These are phyloP conservation scores for Casuarina equisetifolia DNA, from an alignment of 306 rosid genomes.

Conservation along the genomic window DNA sequence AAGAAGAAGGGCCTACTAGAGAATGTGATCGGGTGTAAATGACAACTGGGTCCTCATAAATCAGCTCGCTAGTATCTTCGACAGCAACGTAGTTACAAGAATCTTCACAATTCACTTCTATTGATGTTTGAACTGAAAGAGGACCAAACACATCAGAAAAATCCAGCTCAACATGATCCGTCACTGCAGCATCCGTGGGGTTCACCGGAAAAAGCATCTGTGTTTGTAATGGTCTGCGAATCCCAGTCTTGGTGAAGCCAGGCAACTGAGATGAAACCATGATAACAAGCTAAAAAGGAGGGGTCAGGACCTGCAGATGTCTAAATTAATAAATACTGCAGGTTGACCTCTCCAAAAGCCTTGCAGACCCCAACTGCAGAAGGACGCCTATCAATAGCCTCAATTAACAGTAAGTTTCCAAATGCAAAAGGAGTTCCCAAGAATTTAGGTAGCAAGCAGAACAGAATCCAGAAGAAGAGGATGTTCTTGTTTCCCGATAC, in stretches of 20 bases:
- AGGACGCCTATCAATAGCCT: constrained; percentile 79
- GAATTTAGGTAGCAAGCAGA: constrained; percentile 76
- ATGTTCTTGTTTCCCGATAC: constrained; percentile 83
- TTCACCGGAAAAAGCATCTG: constrained; percentile 46
- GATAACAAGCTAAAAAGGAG: constrained; percentile 25
- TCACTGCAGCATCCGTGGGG: constrained; percentile 38
- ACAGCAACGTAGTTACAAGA: constrained; percentile 24
- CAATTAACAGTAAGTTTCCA: constrained; percentile 68
- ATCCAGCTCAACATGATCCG: constrained; percentile 78
- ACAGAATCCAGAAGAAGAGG: constrained; percentile 77
- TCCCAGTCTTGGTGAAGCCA: constrained; percentile 42
- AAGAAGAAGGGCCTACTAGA: constrained; percentile 86
- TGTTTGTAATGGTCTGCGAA: constrained; percentile 41
- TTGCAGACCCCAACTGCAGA: constrained; percentile 47
- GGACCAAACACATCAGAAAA: constrained; percentile 94
- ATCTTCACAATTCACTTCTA: constrained; percentile 51
- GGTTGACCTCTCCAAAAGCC: constrained; percentile 34
- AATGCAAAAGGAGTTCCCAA: constrained; percentile 84
- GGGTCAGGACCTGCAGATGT: constrained; percentile 38
- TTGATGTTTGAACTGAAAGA: constrained; percentile 43
- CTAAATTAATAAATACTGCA: constrained; percentile 32
- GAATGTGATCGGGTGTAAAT: constrained; percentile 85
- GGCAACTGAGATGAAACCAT: constrained; percentile 86
- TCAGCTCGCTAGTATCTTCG: constrained; percentile 53
- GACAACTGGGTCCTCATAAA: constrained; percentile 76